Percentiles rank a stretch among this genome's conserved stretches.
Conservation (phyloP, 148 eudicot genomes). For the Cornus kousa region DNA sequence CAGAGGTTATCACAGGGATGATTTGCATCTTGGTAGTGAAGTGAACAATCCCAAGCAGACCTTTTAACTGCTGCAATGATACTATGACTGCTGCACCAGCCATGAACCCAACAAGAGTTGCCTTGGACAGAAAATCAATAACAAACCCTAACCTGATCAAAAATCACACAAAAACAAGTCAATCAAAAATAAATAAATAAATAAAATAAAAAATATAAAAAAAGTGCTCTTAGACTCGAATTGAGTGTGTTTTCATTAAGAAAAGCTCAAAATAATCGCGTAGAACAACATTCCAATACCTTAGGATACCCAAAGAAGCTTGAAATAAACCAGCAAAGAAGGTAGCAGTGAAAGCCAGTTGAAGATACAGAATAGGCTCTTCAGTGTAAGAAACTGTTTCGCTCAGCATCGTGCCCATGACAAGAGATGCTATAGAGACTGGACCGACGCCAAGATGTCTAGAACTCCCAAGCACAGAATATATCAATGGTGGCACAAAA, state of each 20-base stretch:
- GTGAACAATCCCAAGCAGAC: constrained; percentile 82
- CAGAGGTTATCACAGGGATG: constrained; percentile 75
- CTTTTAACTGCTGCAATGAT: constrained; percentile 88
- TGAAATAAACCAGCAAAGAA: constrained; percentile 69
- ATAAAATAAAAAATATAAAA: too few species aligned
- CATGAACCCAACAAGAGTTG: constrained; percentile 91
- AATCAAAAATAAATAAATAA: not conserved
- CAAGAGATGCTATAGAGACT: constrained; percentile 68
- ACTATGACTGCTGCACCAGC: constrained; percentile 95
- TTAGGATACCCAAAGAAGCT: constrained; percentile 55
- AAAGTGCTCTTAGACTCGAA: too few species aligned
- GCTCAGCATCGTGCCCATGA: constrained; percentile 74
- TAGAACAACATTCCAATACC: constrained; percentile 27
- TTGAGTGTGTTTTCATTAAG: too few species aligned
- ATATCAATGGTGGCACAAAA: constrained; percentile 71
- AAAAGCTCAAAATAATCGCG: too few species aligned
- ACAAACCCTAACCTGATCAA: constrained; percentile 79
- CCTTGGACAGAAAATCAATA: constrained; percentile 89
- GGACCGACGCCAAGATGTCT: constrained; percentile 70
- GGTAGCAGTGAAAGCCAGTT: constrained; percentile 66
- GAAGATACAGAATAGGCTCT: constrained; percentile 50
- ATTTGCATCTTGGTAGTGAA: constrained; percentile 88
- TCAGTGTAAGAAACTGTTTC: constrained; percentile 42
- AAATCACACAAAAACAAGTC: not conserved
- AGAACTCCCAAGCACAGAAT: constrained; percentile 65